Conservation (phyloP, 768 basidiomycete genomes). For the Jaapia argillacea region DNA sequence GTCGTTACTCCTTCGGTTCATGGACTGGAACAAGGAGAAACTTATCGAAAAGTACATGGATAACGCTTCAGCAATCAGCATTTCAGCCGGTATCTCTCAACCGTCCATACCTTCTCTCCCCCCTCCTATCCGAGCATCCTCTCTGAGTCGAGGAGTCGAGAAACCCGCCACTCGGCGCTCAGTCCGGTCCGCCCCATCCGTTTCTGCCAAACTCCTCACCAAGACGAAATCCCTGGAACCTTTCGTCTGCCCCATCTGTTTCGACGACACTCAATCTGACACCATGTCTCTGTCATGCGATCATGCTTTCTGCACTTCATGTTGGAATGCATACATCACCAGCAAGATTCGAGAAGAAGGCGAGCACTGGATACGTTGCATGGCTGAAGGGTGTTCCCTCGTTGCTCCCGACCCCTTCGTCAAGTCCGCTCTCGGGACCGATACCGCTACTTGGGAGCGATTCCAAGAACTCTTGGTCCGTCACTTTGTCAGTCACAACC, state of each 20-base stretch:
- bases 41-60: constrained; percentile 98
- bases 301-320: constrained; percentile 74
- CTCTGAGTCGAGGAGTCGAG: constrained; percentile 20
- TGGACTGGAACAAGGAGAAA: constrained; percentile 93
- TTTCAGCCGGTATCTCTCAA: constrained; percentile 62
- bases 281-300: constrained; percentile 71
- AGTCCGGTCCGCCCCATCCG: constrained; percentile 18
- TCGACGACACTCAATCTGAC: constrained; percentile 56
- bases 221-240: constrained; percentile 27
- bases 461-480: constrained; percentile 85
- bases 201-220: constrained; percentile 20
- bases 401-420: constrained; percentile 59
- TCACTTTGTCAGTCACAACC: constrained; percentile 80
- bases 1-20: constrained; percentile 67
- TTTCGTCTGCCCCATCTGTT: constrained; percentile 93
- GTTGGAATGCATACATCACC: constrained; percentile 74
- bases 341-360: constrained; percentile 81
- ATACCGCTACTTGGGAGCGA: constrained; percentile 45
- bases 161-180: constrained; percentile 6
- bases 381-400: constrained; percentile 68
- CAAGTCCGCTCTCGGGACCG: constrained; percentile 42
- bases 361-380: constrained; percentile 64
- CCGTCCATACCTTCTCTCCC: constrained; percentile 29
- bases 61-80: constrained; percentile 60
- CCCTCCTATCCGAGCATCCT: constrained; percentile 16